These are phyloP conservation scores for Pugionium cornutum DNA, from an alignment of 345 rosid species.

Conservation along the genomic window DNA sequence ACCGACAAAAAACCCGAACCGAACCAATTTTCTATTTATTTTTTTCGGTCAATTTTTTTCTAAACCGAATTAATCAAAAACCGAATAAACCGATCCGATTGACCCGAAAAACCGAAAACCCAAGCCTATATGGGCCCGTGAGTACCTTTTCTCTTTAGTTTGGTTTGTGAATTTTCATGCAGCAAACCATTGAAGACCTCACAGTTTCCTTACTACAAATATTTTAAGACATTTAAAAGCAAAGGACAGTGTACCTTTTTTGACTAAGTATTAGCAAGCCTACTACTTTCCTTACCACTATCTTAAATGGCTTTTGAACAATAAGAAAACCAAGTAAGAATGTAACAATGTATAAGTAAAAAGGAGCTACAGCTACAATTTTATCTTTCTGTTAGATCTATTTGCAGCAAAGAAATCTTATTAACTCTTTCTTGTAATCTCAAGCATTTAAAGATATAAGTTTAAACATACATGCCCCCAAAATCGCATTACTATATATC, in stretches of 20 bases:
- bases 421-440: neutral
- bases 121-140: too few relatives aligned
- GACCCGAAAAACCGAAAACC: too few relatives aligned
- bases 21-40: too few relatives aligned
- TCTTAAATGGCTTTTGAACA: conserved; percentile 33
- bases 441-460: too few relatives aligned
- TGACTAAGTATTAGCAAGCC: conserved; percentile 38
- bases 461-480: too few relatives aligned
- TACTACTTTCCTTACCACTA: conserved; percentile 38
- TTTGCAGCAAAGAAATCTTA: conserved; percentile 19
- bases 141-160: conserved; percentile 48
- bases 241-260: conserved; percentile 42
- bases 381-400: conserved; percentile 35
- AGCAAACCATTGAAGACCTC: conserved; percentile 53
- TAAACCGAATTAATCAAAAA: too few relatives aligned
- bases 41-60: too few relatives aligned
- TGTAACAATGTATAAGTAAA: conserved; percentile 31
- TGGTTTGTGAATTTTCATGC: conserved; percentile 58
- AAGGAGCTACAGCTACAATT: conserved; percentile 32
- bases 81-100: too few relatives aligned
- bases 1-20: too few relatives aligned
- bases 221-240: conserved; percentile 40
- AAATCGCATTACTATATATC: too few relatives aligned
- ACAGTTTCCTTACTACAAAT: conserved; percentile 43
- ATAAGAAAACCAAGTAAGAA: conserved; percentile 20